Conservation (phyloP, 2,329 filamentous ascomycete species). For the Dothideomycetes sp. region DNA sequence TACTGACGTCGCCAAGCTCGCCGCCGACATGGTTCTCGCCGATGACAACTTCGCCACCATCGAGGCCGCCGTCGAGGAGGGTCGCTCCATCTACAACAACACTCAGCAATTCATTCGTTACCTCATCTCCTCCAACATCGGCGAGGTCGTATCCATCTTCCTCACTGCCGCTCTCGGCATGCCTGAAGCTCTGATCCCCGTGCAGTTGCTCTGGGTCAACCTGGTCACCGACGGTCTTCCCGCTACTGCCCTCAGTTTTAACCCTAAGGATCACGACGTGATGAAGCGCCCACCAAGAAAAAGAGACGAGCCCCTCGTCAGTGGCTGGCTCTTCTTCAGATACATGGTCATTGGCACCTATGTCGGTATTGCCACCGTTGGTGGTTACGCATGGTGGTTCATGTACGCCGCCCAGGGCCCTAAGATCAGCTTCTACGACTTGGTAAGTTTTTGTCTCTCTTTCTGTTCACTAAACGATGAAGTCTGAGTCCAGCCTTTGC, state of each 20-base stretch:
- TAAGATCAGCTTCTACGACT: slow-evolving; percentile 80
- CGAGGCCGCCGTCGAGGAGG: slow-evolving; percentile 89
- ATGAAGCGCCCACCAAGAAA: slow-evolving; percentile 89
- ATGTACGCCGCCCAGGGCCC: slow-evolving; percentile 88
- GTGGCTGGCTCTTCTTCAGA: slow-evolving; percentile 93
- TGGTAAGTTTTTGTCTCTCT: slow-evolving; percentile 43
- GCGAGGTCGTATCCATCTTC: slow-evolving; percentile 98
- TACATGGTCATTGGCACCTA: slow-evolving; percentile 96
- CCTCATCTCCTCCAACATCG: slow-evolving; percentile 97
- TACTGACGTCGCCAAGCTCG: slow-evolving; percentile 92
- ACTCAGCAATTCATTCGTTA: slow-evolving; percentile 99
- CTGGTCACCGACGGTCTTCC: slow-evolving; percentile 94
- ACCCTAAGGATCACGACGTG: slow-evolving; percentile 95
- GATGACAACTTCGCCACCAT: slow-evolving; percentile 99
- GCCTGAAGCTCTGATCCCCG: slow-evolving; percentile 93
- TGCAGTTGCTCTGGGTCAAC: slow-evolving; percentile 98
- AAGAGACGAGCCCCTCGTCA: slow-evolving; percentile 84
- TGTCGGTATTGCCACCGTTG: slow-evolving; percentile 87
- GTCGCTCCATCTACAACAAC: slow-evolving; percentile 98
- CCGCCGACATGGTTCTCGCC: slow-evolving; percentile 95
- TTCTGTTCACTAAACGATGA: background rate
- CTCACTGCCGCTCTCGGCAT: slow-evolving; percentile 91
- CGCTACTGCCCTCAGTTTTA: slow-evolving; percentile 93
- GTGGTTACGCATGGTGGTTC: slow-evolving; percentile 99
- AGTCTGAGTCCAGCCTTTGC: too few species aligned